These are phyloP conservation scores for Salix purpurea DNA, from an alignment of 345 rosid genomes.

Conservation along the genomic window DNA sequence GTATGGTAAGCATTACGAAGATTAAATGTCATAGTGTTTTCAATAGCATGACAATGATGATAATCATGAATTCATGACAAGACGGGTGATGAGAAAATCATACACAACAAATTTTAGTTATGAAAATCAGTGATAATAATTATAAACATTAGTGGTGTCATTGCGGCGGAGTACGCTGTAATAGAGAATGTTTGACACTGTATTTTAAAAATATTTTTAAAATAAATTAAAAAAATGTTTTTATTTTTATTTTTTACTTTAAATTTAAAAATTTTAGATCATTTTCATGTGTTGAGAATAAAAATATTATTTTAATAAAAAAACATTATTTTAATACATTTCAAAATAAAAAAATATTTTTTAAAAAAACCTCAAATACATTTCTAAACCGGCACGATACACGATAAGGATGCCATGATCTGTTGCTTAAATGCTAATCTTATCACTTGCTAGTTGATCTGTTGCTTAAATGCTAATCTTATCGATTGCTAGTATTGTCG, in stretches of 20 bases:
- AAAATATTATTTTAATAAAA: too few relatives aligned
- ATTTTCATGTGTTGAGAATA: fast-evolving
- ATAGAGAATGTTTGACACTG: fast-evolving
- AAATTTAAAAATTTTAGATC: too few relatives aligned
- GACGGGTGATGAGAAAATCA: neutral
- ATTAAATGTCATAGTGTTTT: neutral
- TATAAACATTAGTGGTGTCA: neutral
- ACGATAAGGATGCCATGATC: neutral
- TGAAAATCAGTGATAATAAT: neutral
- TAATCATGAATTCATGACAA: neutral
- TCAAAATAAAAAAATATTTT: too few relatives aligned
- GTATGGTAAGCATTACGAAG: neutral
- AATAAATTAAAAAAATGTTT: too few relatives aligned
- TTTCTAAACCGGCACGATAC: too few relatives aligned
- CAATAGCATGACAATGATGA: neutral
- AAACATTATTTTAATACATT: too few relatives aligned
- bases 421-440: neutral
- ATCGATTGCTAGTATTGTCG: neutral
- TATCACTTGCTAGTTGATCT: neutral
- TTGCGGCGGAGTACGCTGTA: neutral
- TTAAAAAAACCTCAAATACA: too few relatives aligned
- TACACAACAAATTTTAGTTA: neutral
- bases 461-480: neutral
- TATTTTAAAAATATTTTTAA: too few relatives aligned
- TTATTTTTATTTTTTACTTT: too few relatives aligned